These are phyloP conservation scores for Amanita inopinata DNA, from an alignment of 768 basidiomycete species.

Conservation along the genomic window DNA sequence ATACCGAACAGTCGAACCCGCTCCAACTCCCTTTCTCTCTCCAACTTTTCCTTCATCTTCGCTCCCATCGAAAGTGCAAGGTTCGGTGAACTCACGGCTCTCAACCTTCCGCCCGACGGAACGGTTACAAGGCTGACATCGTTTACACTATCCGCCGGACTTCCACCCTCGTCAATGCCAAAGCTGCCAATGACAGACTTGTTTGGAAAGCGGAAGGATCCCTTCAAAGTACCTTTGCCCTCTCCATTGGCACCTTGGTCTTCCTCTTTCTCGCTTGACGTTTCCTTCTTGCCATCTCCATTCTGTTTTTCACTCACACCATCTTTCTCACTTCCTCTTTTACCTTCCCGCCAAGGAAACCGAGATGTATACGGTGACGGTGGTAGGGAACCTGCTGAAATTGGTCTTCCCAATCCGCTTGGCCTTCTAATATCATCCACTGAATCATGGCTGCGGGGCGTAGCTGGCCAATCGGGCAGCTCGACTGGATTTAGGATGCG, in stretches of 20 bases:
- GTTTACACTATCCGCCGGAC: not conserved
- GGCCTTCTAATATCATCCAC: conserved; percentile 36
- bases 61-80: conserved; percentile 18
- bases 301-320: conserved; percentile 5
- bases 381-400: conserved; percentile 26
- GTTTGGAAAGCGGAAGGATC: conserved; percentile 4
- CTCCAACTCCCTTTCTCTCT: not conserved
- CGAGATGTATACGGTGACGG: conserved; percentile 22
- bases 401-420: conserved; percentile 33
- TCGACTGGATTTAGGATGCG: too few relatives aligned
- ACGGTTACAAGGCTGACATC: not conserved
- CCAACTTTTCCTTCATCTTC: conserved; percentile 4
- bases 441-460: not conserved
- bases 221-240: not conserved
- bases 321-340: not conserved
- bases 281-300: not conserved
- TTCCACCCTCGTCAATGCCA: not conserved
- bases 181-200: not conserved
- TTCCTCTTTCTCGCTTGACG: not conserved
- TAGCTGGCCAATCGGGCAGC: not conserved
- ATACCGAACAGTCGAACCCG: not conserved
- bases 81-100: conserved; percentile 30
- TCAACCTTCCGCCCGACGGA: conserved; percentile 10
- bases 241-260: not conserved
- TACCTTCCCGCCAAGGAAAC: conserved; percentile 7